These are phyloP conservation scores for Coemansia furcata DNA, from an alignment of 192 early-diverging fungal genomes.

Conservation along the genomic window DNA sequence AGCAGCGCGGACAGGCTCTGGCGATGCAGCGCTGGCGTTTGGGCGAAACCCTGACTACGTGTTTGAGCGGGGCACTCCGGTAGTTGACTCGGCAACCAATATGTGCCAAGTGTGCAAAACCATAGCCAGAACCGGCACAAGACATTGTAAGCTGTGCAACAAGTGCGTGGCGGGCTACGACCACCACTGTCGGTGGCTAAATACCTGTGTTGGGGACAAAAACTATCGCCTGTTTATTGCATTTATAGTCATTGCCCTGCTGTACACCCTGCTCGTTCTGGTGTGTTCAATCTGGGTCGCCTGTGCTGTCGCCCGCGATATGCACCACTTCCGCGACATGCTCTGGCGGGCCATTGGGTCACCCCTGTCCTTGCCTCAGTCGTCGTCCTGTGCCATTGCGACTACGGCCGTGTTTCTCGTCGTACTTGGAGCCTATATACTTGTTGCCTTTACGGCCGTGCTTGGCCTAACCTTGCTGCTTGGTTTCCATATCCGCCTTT, in stretches of 20 bases:
- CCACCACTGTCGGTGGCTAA: constrained; percentile 52
- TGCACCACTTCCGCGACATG: constrained; percentile 8
- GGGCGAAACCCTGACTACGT: constrained; percentile 32
- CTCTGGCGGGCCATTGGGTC: constrained; percentile 24
- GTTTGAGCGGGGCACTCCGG: constrained; percentile 39
- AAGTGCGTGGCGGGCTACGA: constrained; percentile 51
- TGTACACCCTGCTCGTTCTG: constrained; percentile 27
- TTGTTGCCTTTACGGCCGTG: constrained; percentile 20
- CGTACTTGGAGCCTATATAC: constrained; percentile 22
- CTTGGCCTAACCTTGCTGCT: constrained; percentile 34
- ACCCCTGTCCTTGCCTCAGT: not conserved
- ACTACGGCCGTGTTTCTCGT: constrained; percentile 15
- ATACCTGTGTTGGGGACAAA: constrained; percentile 39
- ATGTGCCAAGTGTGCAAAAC: constrained; percentile 31
- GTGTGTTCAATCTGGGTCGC: constrained; percentile 16
- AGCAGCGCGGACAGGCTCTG: not conserved
- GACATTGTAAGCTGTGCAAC: constrained; percentile 53
- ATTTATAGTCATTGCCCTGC: constrained; percentile 18
- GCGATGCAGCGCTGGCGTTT: not conserved
- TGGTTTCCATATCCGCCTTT: constrained; percentile 36
- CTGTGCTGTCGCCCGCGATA: constrained; percentile 12
- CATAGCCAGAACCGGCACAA: constrained; percentile 15
- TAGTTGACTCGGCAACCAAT: constrained; percentile 25
- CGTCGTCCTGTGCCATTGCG: not conserved
- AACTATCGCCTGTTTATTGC: constrained; percentile 39